Conservation (phyloP, 257 asterid genomes). For the Nicotiana knightiana region DNA sequence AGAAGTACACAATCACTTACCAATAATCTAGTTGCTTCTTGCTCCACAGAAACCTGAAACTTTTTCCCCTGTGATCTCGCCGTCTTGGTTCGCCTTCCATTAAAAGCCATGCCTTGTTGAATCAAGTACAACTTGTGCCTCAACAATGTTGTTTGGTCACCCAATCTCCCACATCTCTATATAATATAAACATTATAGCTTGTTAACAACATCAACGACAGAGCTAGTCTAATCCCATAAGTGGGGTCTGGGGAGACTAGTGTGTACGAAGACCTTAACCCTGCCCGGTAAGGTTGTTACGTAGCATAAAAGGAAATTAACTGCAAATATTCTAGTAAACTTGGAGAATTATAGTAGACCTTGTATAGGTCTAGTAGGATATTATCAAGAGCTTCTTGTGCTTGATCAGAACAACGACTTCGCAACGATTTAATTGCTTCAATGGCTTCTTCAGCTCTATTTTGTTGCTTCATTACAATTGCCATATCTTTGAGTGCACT, state of each 20-base stretch:
- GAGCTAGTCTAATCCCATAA: too few species aligned
- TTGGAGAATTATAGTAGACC: neutral
- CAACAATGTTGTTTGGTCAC: conserved; percentile 13
- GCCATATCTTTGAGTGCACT: conserved; percentile 17
- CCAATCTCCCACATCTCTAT: conserved; percentile 16
- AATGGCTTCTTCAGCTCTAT: conserved; percentile 14
- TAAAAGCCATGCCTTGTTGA: conserved; percentile 12
- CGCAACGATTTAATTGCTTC: conserved; percentile 17
- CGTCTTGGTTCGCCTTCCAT: conserved; percentile 15
- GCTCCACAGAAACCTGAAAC: conserved; percentile 17
- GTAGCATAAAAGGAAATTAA: neutral
- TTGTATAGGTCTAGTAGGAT: conserved; percentile 15
- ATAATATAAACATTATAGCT: neutral
- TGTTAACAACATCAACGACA: too few species aligned
- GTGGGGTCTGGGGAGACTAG: too few species aligned
- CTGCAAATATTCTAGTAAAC: neutral
- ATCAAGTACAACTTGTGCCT: conserved; percentile 8
- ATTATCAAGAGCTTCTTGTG: conserved; percentile 16
- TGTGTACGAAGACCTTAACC: too few species aligned
- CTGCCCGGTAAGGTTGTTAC: neutral
- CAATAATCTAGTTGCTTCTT: conserved; percentile 14
- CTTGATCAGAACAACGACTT: conserved; percentile 7
- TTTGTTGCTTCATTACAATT: conserved; percentile 11
- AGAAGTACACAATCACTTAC: neutral
- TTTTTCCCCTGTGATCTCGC: conserved; percentile 18